Conservation (phyloP, 129 eudicot species). For the Pulicaria dysenterica region DNA sequence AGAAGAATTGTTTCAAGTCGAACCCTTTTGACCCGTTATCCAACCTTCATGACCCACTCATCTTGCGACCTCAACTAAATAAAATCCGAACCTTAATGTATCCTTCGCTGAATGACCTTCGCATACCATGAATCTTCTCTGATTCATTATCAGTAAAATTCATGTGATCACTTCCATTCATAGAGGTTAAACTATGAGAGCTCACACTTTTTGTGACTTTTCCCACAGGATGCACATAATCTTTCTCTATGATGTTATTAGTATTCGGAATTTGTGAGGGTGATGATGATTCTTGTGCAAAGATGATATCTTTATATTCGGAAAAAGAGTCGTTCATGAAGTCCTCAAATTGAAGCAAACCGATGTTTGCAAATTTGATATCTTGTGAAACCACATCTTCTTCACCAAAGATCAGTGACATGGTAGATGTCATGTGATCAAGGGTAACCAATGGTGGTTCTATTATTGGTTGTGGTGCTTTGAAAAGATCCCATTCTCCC, state of each 20-base stretch:
- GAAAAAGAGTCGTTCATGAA: constrained; percentile 57
- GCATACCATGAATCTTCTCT: constrained; percentile 62
- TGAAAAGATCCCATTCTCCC: constrained; percentile 74
- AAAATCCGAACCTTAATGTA: constrained; percentile 67
- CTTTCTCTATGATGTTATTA: constrained; percentile 34
- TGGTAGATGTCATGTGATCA: constrained; percentile 55
- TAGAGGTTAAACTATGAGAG: constrained; percentile 53
- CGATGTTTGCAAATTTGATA: constrained; percentile 48
- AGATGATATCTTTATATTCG: constrained; percentile 44
- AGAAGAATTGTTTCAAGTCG: no score
- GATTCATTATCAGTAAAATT: constrained; percentile 54
- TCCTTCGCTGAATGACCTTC: constrained; percentile 79
- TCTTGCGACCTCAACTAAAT: background rate
- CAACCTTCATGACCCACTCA: background rate
- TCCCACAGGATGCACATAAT: constrained; percentile 35
- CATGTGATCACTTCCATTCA: constrained; percentile 48
- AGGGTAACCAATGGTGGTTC: constrained; percentile 60
- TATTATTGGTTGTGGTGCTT: constrained; percentile 68
- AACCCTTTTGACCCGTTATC: no score
- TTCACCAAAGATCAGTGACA: constrained; percentile 61
- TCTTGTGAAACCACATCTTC: constrained; percentile 54
- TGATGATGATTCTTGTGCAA: constrained; percentile 51
- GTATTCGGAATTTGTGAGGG: constrained; percentile 39
- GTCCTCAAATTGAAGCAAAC: constrained; percentile 55
- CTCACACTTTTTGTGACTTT: constrained; percentile 61